These are phyloP conservation scores for Ceratocystis albifundus DNA, from an alignment of 2,329 filamentous ascomycete species.

Conservation along the genomic window DNA sequence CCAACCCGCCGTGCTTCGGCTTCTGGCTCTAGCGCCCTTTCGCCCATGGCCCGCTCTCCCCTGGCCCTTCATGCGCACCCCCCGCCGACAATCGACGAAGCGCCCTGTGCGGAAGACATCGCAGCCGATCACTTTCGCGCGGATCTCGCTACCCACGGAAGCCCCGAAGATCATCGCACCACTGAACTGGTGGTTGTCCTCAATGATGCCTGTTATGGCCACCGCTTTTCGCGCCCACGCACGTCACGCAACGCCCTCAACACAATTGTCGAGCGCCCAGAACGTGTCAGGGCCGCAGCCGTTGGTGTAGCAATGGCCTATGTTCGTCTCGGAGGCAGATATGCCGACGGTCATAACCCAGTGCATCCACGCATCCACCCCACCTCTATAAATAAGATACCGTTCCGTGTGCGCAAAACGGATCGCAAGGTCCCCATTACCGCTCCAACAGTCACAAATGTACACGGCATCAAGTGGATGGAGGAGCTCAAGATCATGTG, in stretches of 20 bases:
- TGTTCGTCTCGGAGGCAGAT: slow-evolving; percentile 72
- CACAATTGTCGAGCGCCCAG: slow-evolving; percentile 85
- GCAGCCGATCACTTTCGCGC: slow-evolving; percentile 57
- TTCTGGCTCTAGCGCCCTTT: slow-evolving; percentile 37
- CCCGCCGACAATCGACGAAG: slow-evolving; percentile 29
- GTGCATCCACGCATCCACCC: slow-evolving; percentile 52
- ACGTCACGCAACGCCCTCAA: slow-evolving; percentile 58
- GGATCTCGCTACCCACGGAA: slow-evolving; percentile 55
- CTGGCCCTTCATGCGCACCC: slow-evolving; percentile 24
- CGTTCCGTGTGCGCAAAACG: slow-evolving; percentile 79
- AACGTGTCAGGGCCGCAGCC: slow-evolving; percentile 73
- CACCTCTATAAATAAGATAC: slow-evolving; percentile 46
- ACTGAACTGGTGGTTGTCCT: slow-evolving; percentile 68
- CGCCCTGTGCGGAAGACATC: slow-evolving; percentile 43
- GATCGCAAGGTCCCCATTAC: slow-evolving; percentile 57
- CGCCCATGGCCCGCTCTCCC: slow-evolving; percentile 35
- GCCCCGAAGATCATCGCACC: slow-evolving; percentile 32
- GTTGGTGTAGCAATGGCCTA: slow-evolving; percentile 79
- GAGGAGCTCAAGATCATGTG: slow-evolving; percentile 80
- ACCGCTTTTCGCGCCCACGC: slow-evolving; percentile 75
- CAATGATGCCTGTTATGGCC: slow-evolving; percentile 90
- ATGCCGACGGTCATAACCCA: slow-evolving; percentile 58
- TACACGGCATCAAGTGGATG: slow-evolving; percentile 92
- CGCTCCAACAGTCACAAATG: slow-evolving; percentile 71
- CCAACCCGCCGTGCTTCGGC: slow-evolving; percentile 14